A percentile compares a stretch with the other conserved stretches of the same genome.
Conservation (phyloP, 495 filamentous ascomycete genomes). For the Podospora australis region DNA sequence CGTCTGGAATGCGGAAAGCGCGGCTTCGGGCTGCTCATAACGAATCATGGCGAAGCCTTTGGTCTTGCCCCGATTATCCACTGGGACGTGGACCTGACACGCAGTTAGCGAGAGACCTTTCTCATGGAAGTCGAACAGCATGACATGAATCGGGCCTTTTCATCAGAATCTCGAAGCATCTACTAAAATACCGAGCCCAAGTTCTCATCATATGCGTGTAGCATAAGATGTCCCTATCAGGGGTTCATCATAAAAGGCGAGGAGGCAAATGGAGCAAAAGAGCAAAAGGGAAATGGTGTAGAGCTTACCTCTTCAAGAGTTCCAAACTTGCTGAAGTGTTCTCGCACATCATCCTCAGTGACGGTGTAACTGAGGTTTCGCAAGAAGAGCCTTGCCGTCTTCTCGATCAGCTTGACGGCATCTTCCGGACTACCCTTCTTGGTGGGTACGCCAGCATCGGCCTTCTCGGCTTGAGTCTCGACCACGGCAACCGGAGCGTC, state of each 20-base stretch:
- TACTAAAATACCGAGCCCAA: constrained; percentile 59
- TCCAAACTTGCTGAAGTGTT: constrained; percentile 64
- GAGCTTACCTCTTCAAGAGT: constrained; percentile 76
- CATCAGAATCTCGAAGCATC: constrained; percentile 50
- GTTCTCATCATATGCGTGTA: constrained; percentile 52
- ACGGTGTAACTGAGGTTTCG: constrained; percentile 81
- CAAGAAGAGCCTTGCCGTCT: constrained; percentile 71
- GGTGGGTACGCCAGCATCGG: constrained; percentile 14
- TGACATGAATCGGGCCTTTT: constrained; percentile 24
- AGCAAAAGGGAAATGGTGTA: constrained; percentile 13
- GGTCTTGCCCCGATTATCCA: constrained; percentile 57
- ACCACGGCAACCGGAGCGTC: constrained; percentile 16
- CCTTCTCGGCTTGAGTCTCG: constrained; percentile 19
- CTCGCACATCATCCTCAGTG: constrained; percentile 68
- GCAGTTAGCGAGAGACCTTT: constrained; percentile 25
- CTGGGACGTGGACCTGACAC: constrained; percentile 69
- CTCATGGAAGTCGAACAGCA: constrained; percentile 15
- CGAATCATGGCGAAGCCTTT: constrained; percentile 91
- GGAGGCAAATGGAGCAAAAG: constrained; percentile 8
- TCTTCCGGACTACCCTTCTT: constrained; percentile 28
- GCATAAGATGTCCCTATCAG: constrained; percentile 99
- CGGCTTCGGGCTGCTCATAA: constrained; percentile 60
- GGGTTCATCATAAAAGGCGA: constrained; percentile 72
- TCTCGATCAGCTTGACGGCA: constrained; percentile 41
- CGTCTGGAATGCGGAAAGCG: constrained; percentile 68